phyloP scores from a whole-genome alignment of 352 stramenopile species.

The Globisporangium abappressorium region DNA sequence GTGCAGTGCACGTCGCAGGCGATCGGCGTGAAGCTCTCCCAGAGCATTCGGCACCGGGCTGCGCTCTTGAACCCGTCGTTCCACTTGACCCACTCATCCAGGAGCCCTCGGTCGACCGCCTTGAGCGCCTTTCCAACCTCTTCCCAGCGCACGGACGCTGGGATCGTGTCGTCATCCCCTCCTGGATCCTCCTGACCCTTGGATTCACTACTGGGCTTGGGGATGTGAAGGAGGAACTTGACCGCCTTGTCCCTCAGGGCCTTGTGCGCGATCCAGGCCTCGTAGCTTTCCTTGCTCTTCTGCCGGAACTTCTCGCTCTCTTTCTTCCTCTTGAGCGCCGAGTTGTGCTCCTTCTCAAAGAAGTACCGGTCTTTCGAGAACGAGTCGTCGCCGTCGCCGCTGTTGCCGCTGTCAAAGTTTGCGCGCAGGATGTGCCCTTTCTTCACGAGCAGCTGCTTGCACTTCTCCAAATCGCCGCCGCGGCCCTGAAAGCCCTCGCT shows the following conservation, averaged over 20 bases:
- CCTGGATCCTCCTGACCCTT: slow-evolving; percentile 2
- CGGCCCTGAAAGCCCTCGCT: slow-evolving; percentile 82
- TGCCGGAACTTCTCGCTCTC: slow-evolving; percentile 38
- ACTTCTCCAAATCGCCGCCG: slow-evolving; percentile 81
- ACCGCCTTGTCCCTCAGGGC: slow-evolving; percentile 72
- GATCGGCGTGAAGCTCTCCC: slow-evolving; percentile 82
- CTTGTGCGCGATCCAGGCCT: slow-evolving; percentile 76
- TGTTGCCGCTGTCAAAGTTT: slow-evolving; percentile 52
- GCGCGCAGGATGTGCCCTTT: slow-evolving; percentile 71
- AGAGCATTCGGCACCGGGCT: slow-evolving; percentile 65
- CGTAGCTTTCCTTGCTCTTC: slow-evolving; percentile 73
- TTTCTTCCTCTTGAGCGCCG: slow-evolving; percentile 46
- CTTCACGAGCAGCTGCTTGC: slow-evolving; percentile 67
- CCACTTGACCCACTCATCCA: slow-evolving; percentile 86
- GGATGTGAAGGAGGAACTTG: slow-evolving; percentile 69
- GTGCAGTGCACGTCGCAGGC: slow-evolving; percentile 88
- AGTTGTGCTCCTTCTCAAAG: slow-evolving; percentile 72
- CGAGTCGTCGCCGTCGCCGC: slow-evolving; percentile 38
- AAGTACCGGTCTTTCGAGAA: slow-evolving; percentile 73
- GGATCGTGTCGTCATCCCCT: slow-evolving; percentile 28
- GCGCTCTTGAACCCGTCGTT: slow-evolving; percentile 55
- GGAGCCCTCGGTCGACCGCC: slow-evolving; percentile 75
- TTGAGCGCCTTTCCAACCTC: slow-evolving; percentile 89
- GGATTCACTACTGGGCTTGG: slow-evolving; percentile 31
- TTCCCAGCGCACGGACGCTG: slow-evolving; percentile 53